Evolutionary conservation across 192 early-diverging fungal species (phyloP), one percentile per base, ranked within the genome.

Genomic region (Pilobolus umbonatus): DNA sequence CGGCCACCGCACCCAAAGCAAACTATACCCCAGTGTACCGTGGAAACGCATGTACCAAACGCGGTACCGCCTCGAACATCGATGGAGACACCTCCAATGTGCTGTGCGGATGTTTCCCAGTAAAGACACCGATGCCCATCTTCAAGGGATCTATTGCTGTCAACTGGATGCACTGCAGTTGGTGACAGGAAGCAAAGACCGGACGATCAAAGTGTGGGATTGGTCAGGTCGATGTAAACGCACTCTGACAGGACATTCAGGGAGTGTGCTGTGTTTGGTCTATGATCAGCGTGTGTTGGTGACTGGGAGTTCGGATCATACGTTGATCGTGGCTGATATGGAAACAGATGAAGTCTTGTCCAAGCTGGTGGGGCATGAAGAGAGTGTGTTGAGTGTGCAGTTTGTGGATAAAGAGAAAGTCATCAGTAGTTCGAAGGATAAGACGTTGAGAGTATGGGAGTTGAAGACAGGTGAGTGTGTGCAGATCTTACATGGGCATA

Each of bases 111-210:
- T 85, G 30, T 76, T 91, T 26, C 80, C 85, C 53, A 29, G 61
- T 8, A 22, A n/a, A 2, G 24, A 49, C 5, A 9, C 25, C 17
- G 67, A 68, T 39, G 85, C 88, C 6, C 96, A 98, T 56, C 54
- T 40, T n/a, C 92, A 90, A 57, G 91, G 89, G 55, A 93, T 98
- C 10, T 91, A 97, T 57, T 98, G 96, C 60, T 79, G 97, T 11
- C 96, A 98, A 62, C 95, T 83, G 62, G 83, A 96, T 64, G 66
- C 77, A 24, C 35, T 84, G 17, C 85, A 84, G 55, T 82, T 92
- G 30, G 80, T 94, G 0, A 92, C 91, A 0, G 91, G 91, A 26
- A 88, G 86, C 24, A 76, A 86, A 49, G 91, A 94, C 67, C 72
- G 79, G 32, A 86, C 88, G 5, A 84, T 94, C 60, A 89, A 88